phyloP scores from a whole-genome alignment of 148 eudicot species.

The Camellia lanceoleosa region DNA sequence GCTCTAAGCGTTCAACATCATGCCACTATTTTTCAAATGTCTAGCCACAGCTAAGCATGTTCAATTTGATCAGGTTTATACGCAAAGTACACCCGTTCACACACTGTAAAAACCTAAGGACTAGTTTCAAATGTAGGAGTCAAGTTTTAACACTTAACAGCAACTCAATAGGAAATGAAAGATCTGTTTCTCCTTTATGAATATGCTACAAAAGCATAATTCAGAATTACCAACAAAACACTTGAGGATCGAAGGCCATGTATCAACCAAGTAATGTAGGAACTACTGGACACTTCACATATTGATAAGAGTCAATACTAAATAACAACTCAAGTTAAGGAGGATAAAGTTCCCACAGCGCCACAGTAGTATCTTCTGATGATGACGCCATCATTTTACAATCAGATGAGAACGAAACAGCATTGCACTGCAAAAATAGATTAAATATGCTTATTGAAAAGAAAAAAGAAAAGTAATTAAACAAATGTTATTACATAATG shows the following conservation, averaged over 20 bases:
- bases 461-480: neutral
- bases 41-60: too few species aligned
- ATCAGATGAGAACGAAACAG: slow-evolving; percentile 65
- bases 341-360: slow-evolving; percentile 78
- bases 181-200: neutral
- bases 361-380: slow-evolving; percentile 74
- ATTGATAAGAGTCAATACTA: neutral
- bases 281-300: neutral
- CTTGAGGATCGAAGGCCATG: too few species aligned
- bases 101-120: too few species aligned
- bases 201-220: neutral
- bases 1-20: too few species aligned
- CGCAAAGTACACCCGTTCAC: too few species aligned
- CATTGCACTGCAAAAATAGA: slow-evolving; percentile 60
- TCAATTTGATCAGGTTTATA: too few species aligned
- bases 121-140: too few species aligned
- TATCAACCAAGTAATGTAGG: neutral
- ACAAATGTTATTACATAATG: neutral
- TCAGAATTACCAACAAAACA: too few species aligned
- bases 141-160: too few species aligned
- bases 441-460: neutral
- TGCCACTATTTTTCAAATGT: too few species aligned
- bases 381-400: slow-evolving; percentile 66
- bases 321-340: slow-evolving; percentile 25
- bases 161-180: neutral